Conservation (phyloP, 768 basidiomycete genomes). For the Artomyces pyxidatus region DNA sequence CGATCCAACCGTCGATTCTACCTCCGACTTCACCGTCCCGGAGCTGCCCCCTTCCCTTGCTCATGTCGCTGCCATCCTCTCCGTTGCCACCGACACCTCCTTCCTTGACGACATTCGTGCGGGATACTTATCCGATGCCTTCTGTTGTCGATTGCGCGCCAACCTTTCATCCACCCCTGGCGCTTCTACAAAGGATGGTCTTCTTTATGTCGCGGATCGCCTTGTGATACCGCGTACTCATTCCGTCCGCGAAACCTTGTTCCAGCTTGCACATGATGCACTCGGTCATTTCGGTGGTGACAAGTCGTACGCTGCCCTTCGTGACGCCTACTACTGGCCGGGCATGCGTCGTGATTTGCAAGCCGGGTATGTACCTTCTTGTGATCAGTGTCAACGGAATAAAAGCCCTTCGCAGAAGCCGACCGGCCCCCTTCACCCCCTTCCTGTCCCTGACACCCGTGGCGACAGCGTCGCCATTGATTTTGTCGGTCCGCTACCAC, state of each 20-base stretch:
- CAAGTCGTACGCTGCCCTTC: constrained; percentile 7
- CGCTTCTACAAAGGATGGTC: constrained; percentile 4
- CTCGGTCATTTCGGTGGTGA: constrained; percentile 12
- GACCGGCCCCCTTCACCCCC: constrained; percentile 19
- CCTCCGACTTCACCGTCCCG: not conserved
- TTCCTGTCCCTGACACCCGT: constrained; percentile 17
- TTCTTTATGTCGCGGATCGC: constrained; percentile 15
- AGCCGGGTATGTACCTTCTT: constrained; percentile 21
- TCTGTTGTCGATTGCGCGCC: not conserved
- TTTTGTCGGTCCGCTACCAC: constrained; percentile 25
- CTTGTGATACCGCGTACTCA: constrained; percentile 17
- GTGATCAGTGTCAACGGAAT: constrained; percentile 22
- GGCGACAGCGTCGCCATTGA: constrained; percentile 22
- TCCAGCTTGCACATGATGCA: constrained; percentile 4
- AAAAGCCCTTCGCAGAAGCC: constrained; percentile 22
- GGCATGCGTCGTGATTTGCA: constrained; percentile 24
- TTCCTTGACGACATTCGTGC: not conserved
- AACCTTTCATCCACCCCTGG: not conserved
- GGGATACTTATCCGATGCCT: constrained; percentile 11
- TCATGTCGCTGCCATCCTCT: constrained; percentile 3
- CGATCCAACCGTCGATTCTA: no score
- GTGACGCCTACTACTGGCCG: constrained; percentile 9
- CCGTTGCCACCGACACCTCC: constrained; percentile 14
- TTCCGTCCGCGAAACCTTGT: constrained; percentile 8
- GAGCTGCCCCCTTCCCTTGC: not conserved